Percentiles rank a stretch among this genome's conserved stretches.
phyloP scores from a whole-genome alignment of 2,329 filamentous ascomycete species.

The Pseudocercospora fuligena region DNA sequence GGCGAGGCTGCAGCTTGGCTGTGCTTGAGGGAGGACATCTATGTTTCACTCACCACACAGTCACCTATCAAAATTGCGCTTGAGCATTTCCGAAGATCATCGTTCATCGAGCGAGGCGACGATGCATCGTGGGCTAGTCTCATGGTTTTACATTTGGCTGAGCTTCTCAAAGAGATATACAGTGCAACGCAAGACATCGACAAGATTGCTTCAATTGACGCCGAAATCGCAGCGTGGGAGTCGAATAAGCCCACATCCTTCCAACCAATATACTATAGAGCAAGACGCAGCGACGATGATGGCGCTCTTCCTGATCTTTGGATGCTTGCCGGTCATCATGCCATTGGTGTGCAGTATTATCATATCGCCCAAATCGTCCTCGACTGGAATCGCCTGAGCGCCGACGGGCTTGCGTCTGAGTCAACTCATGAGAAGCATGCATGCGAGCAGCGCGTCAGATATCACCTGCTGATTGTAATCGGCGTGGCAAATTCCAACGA shows the following conservation, averaged over 20 bases:
- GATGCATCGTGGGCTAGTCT: slow-evolving; percentile 25
- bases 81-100: slow-evolving; percentile 27
- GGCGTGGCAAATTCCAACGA: slow-evolving; percentile 25
- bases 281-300: not conserved
- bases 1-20: slow-evolving; percentile 49
- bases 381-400: no score
- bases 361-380: slow-evolving; percentile 28
- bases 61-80: slow-evolving; percentile 40
- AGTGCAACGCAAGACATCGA: not conserved
- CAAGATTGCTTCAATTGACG: not conserved
- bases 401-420: not conserved
- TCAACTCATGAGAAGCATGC: not conserved
- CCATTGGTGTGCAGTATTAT: slow-evolving; percentile 28
- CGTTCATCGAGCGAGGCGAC: slow-evolving; percentile 18
- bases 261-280: slow-evolving; percentile 9
- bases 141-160: slow-evolving; percentile 26
- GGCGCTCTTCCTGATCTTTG: slow-evolving; percentile 24
- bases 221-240: slow-evolving; percentile 5
- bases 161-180: slow-evolving; percentile 18
- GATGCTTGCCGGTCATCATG: slow-evolving; percentile 26
- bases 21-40: slow-evolving; percentile 48
- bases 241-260: slow-evolving; percentile 7
- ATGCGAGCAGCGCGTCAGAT: slow-evolving; percentile 15
- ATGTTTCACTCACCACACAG: slow-evolving; percentile 45
- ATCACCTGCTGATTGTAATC: slow-evolving; percentile 22